These are phyloP conservation scores for Lolium rigidum DNA, from an alignment of 176 grass and related monocot genomes.

Conservation along the genomic window DNA sequence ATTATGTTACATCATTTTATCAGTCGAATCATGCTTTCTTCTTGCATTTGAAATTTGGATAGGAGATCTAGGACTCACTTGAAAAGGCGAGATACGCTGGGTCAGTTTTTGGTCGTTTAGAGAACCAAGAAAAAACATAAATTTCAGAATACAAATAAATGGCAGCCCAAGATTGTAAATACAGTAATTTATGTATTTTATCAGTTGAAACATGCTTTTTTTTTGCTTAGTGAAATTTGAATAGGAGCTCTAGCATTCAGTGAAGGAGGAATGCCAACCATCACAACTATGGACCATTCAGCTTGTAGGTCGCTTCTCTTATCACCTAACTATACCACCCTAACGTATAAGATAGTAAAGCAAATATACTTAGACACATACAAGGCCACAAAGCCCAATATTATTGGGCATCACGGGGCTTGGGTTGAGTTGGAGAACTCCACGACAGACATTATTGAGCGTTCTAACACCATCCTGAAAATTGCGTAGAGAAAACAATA, in stretches of 20 bases:
- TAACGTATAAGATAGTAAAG: neutral
- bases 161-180: neutral
- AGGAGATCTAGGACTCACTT: neutral
- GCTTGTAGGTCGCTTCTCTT: neutral
- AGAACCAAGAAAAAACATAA: neutral
- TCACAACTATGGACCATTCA: neutral
- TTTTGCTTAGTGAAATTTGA: neutral
- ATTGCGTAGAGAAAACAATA: neutral
- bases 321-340: neutral
- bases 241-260: neutral
- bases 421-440: neutral
- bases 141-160: neutral
- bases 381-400: too few species aligned
- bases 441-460: neutral
- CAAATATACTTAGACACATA: neutral
- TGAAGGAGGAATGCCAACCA: neutral
- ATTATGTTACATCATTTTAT: neutral
- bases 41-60: neutral
- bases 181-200: neutral
- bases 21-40: neutral
- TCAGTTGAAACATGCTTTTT: neutral
- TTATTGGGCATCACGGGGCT: too few species aligned
- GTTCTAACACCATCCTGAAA: neutral
- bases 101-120: neutral
- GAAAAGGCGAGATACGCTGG: neutral